A percentile compares a stretch with the other conserved stretches of the same genome.
phyloP scores from a whole-genome alignment of 176 grass and related monocot species.

The Oryza officinalis region DNA sequence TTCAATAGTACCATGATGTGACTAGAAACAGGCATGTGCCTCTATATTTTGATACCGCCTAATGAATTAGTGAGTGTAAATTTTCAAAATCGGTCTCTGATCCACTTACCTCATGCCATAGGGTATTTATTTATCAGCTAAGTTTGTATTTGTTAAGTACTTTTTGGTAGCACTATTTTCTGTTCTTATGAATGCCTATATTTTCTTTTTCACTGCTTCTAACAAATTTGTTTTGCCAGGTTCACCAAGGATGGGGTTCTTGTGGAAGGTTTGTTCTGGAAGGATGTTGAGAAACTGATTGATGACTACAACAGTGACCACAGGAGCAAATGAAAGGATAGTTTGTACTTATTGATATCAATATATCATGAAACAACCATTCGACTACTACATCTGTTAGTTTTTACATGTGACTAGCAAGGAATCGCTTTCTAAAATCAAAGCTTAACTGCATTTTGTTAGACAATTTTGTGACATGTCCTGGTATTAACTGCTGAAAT shows the following conservation, averaged over 20 bases:
- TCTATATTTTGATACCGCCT: not conserved
- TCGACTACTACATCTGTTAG: not conserved
- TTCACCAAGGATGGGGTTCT: constrained; percentile 89
- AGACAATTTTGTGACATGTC: not conserved
- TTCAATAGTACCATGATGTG: not conserved
- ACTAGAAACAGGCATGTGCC: not conserved
- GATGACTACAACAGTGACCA: constrained; percentile 80
- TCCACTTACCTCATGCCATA: not conserved
- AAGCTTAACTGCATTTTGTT: not conserved
- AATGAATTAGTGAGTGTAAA: not conserved
- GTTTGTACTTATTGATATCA: not conserved
- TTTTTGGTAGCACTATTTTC: not conserved
- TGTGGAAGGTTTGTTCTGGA: constrained; percentile 92
- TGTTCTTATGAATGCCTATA: not conserved
- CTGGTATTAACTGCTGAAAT: not conserved
- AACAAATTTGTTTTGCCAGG: constrained; percentile 38
- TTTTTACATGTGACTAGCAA: not conserved
- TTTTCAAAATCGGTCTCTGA: not conserved
- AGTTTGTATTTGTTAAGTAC: not conserved
- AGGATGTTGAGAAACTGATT: constrained; percentile 84
- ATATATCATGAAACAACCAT: not conserved
- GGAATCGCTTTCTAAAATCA: not conserved
- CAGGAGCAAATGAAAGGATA: constrained; percentile 81
- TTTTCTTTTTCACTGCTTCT: not conserved
- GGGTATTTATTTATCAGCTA: not conserved